Percentiles rank a stretch among this genome's conserved stretches.
These are phyloP conservation scores for Fusarium domesticum DNA, from an alignment of 2,329 filamentous ascomycete genomes.

Conservation along the genomic window DNA sequence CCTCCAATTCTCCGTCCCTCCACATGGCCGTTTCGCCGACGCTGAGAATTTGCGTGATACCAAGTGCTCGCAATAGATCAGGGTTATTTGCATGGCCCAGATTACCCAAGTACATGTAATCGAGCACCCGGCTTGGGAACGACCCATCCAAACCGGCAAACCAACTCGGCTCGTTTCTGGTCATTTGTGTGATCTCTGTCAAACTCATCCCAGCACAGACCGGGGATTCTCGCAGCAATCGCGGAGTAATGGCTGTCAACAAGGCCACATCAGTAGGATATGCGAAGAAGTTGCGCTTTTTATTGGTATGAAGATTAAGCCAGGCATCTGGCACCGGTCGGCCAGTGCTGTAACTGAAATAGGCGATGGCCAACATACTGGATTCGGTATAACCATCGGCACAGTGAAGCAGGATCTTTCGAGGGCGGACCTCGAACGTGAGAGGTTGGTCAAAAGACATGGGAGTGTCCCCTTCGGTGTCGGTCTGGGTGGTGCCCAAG, in stretches of 20 bases:
- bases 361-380: conserved; percentile 82
- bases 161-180: conserved; percentile 70
- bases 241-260: conserved; percentile 71
- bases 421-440: conserved; percentile 37
- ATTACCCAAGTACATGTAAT: conserved; percentile 96
- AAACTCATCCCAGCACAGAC: conserved; percentile 46
- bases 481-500: conserved; percentile 27
- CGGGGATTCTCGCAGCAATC: conserved; percentile 71
- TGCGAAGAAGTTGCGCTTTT: conserved; percentile 90
- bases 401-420: conserved; percentile 86
- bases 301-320: conserved; percentile 77
- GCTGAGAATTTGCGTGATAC: conserved; percentile 83
- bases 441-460: conserved; percentile 23
- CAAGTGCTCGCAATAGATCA: conserved; percentile 71
- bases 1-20: conserved; percentile 65
- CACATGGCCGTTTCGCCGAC: conserved; percentile 87
- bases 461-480: conserved; percentile 32
- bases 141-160: conserved; percentile 82
- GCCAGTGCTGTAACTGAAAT: conserved; percentile 89
- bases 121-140: conserved; percentile 80
- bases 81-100: conserved; percentile 92
- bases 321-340: conserved; percentile 79
- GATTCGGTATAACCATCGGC: conserved; percentile 96
- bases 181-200: conserved; percentile 50
- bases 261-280: conserved; percentile 87